phyloP scores from a whole-genome alignment of 2,329 filamentous ascomycete genomes.

The Colletotrichum limetticola region DNA sequence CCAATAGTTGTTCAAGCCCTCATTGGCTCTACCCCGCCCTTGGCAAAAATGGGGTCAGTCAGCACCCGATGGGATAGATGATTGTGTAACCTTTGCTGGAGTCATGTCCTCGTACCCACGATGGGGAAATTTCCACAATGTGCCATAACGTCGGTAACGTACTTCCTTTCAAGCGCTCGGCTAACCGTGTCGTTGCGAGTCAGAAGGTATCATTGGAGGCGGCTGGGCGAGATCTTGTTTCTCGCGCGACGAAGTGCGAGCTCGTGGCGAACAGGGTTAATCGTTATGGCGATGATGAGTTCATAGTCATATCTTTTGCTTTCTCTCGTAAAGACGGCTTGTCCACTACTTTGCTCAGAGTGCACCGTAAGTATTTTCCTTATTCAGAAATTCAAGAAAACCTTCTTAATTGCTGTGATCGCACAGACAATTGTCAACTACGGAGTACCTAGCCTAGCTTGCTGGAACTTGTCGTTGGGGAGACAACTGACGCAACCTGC shows the following conservation, averaged over 20 bases:
- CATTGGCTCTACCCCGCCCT: too few species aligned
- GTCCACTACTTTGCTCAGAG: background rate
- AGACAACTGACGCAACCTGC: background rate
- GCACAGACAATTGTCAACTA: background rate
- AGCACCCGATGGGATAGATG: too few species aligned
- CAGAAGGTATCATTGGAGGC: background rate
- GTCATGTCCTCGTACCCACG: background rate
- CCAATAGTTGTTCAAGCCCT: too few species aligned
- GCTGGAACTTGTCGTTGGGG: background rate
- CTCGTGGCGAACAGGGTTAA: background rate
- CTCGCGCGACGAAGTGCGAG: background rate
- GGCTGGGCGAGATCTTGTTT: background rate
- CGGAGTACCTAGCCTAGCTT: background rate
- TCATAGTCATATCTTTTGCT: background rate
- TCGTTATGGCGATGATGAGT: background rate
- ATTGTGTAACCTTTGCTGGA: background rate
- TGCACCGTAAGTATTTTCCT: background rate
- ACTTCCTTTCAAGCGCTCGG: background rate
- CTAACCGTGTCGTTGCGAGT: background rate
- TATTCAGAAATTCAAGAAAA: background rate
- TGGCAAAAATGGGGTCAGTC: too few species aligned
- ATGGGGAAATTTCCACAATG: background rate
- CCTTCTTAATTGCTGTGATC: background rate
- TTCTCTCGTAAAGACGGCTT: background rate
- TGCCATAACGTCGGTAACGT: background rate